Evolutionary conservation across 208 protist species (phyloP), one percentile per base, ranked within the genome.

Genomic region (Balamuthia mandrillaris): DNA sequence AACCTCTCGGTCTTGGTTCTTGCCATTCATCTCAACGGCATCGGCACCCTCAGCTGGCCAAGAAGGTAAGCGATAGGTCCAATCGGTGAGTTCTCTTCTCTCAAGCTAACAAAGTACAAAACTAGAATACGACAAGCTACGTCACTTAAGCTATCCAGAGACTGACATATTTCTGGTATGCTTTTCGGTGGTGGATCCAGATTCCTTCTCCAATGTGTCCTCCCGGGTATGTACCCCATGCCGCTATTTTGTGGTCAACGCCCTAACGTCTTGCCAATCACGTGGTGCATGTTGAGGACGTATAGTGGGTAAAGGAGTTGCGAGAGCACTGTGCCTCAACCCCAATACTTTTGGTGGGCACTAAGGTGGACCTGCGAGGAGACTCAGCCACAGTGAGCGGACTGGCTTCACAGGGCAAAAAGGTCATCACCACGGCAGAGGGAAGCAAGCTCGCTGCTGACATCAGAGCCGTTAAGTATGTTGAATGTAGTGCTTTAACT

Each of bases 101-200:
- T 7, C 3, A 33, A 27, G 31, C 31, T 7, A 60, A 60, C 24
- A 7, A 3, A 16, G 6, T 60, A 27, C 52, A n/a, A n/a, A n/a
- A n/a, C n/a, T 27, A 75, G 65, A 75, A 29, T 75, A 75, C 41
- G 65, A 75, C 37, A 75, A 75, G 65, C 65, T 75, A 29, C 65
- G 65, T 14, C 65, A 75, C 29, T 44, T 75, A 44, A 75, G 65
- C 37, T 75, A 75, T 49, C 65, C 65, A 5, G 65, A 75, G n/a
- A 75, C 65, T 12, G 65, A 75, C n/a, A 27, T 75, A 21, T 75
- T 75, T 44, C n/a, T 75, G 41, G 65, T 49, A 6, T 75, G 65
- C 65, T 75, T 75, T 24, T 75, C 65, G 21, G 24, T 75, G 21
- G 65, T 75, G 24, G 65, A 75, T 29, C 10, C 65, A 9, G 65